Evolutionary conservation across 2,329 filamentous ascomycete genomes (phyloP).

Genomic region (Leptographium wingfieldii): DNA sequence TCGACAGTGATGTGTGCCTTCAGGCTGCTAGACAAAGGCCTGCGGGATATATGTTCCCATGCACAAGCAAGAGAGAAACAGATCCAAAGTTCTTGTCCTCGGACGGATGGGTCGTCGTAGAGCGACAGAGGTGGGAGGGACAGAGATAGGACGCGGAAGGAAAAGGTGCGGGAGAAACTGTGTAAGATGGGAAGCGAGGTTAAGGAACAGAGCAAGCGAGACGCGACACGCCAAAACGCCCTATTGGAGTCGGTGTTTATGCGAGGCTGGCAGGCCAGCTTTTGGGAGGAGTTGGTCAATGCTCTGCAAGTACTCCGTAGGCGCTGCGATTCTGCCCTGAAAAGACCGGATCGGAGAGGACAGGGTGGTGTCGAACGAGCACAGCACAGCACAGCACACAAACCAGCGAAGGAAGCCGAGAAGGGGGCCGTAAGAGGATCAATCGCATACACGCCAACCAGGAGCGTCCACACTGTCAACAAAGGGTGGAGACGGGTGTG

Average conservation of each 20-base stretch:
- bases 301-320: neutral
- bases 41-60: neutral
- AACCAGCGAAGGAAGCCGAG: neutral
- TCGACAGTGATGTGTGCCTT: neutral
- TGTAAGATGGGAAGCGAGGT: neutral
- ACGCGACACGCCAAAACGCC: constrained; percentile 10
- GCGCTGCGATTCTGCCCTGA: neutral
- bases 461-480: neutral
- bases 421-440: neutral
- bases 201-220: constrained; percentile 1
- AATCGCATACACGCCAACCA: neutral
- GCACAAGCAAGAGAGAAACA: neutral
- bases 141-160: neutral
- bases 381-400: neutral
- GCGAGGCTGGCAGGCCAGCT: constrained; percentile 8
- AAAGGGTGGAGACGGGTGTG: neutral
- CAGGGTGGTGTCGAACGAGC: neutral
- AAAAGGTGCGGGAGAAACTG: neutral
- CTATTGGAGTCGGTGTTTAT: constrained; percentile 9
- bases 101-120: neutral
- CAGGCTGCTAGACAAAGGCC: neutral
- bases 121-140: neutral
- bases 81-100: neutral
- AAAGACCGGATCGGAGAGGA: neutral
- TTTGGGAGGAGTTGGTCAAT: neutral